phyloP scores from a whole-genome alignment of 176 grass and related monocot species.

The Urochloa ruziziensis region DNA sequence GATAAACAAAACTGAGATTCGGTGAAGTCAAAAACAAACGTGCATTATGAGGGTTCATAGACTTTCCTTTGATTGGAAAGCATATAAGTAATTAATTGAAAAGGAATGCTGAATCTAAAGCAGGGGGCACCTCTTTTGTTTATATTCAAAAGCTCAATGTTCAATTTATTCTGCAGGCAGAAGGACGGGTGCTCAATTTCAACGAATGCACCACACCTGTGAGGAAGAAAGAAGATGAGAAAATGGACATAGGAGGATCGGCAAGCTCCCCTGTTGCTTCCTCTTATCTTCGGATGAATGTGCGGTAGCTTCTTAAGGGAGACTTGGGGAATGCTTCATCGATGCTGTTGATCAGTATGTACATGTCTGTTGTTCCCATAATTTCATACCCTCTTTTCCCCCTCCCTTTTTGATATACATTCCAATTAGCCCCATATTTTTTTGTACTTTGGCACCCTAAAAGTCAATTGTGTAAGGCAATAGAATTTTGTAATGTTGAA shows the following conservation, averaged over 20 bases:
- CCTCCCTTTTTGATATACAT: constrained; percentile 21
- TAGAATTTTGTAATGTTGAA: not conserved
- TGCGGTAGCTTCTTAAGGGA: constrained; percentile 29
- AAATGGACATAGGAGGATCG: constrained; percentile 33
- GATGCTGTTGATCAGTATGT: constrained; percentile 39
- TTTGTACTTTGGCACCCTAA: not conserved
- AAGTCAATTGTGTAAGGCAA: not conserved
- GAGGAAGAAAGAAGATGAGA: constrained; percentile 46
- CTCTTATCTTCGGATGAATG: constrained; percentile 62
- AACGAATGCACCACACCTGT: constrained; percentile 62
- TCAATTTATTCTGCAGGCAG: constrained; percentile 49
- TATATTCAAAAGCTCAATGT: constrained; percentile 2
- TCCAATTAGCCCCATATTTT: not conserved
- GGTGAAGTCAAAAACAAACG: not conserved
- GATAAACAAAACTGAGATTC: not conserved
- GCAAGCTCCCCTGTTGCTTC: constrained; percentile 36
- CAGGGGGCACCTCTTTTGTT: not conserved
- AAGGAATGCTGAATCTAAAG: not conserved
- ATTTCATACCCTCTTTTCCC: not conserved
- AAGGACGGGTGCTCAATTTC: constrained; percentile 81
- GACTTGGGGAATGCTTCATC: not conserved
- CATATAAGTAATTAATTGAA: not conserved
- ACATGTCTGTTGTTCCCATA: constrained; percentile 35
- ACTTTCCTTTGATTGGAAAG: not conserved
- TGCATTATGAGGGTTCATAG: not conserved